Evolutionary conservation across 202 grass and related monocot genomes (phyloP).

Genomic region (Setaria viridis): DNA sequence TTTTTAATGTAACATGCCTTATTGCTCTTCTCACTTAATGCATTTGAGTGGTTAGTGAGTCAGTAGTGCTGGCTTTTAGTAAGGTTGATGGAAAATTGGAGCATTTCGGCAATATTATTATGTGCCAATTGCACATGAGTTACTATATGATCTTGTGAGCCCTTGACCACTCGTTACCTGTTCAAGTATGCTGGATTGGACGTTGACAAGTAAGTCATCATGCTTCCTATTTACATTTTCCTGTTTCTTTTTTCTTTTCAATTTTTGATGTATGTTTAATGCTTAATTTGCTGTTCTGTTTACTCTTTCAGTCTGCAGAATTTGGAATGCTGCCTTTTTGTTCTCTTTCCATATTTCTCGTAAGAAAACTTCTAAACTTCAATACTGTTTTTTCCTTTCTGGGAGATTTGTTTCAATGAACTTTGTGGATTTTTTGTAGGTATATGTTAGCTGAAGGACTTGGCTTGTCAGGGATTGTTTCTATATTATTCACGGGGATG

Average conservation of each 20-base stretch:
- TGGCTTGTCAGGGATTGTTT: conserved; percentile 97
- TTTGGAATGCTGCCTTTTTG: conserved; percentile 99
- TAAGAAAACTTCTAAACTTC: conserved; percentile 59
- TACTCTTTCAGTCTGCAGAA: conserved; percentile 82
- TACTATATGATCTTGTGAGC: conserved; percentile 49
- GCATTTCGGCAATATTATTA: conserved; percentile 34
- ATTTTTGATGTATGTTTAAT: conserved; percentile 42
- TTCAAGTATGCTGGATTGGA: conserved; percentile 99
- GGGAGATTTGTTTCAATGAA: conserved; percentile 28
- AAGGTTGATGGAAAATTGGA: conserved; percentile 22
- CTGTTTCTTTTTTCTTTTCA: not conserved
- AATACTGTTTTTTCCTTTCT: not conserved
- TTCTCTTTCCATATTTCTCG: conserved; percentile 99
- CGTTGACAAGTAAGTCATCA: conserved; percentile 88
- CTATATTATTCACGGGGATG: conserved; percentile 98
- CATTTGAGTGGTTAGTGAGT: conserved; percentile 8
- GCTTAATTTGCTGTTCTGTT: conserved; percentile 39
- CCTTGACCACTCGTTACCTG: conserved; percentile 88
- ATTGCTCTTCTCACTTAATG: conserved; percentile 5
- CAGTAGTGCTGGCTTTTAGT: not conserved
- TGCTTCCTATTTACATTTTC: conserved; percentile 34
- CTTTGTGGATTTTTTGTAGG: conserved; percentile 49
- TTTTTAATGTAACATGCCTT: not conserved
- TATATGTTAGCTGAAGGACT: conserved; percentile 99
- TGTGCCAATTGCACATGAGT: not conserved